Evolutionary conservation across 306 rosid genomes (phyloP).

Genomic region (Trichosanthes truncata): DNA sequence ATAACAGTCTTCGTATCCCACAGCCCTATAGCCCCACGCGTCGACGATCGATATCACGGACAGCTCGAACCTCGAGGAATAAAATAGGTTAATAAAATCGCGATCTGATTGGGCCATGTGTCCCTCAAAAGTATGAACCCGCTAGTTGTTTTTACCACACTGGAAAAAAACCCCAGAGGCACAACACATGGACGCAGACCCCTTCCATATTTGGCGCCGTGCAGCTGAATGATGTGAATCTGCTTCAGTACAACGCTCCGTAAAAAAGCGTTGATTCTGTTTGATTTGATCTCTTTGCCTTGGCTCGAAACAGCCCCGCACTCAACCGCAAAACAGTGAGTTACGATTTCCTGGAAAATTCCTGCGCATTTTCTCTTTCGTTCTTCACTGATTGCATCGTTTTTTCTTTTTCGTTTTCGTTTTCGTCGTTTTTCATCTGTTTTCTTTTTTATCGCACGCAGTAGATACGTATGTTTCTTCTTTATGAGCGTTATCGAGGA

Average conservation of each 20-base stretch:
- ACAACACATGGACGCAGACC: constrained; percentile 18
- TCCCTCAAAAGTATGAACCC: constrained; percentile 4
- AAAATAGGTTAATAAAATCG: background rate
- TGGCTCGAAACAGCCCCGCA: constrained; percentile 35
- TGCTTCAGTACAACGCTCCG: background rate
- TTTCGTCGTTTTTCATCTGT: background rate
- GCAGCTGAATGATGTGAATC: constrained; percentile 23
- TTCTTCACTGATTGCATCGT: background rate
- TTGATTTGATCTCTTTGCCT: constrained; percentile 3
- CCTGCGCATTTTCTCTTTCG: background rate
- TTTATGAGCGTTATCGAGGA: background rate
- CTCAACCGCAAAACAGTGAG: constrained; percentile 22
- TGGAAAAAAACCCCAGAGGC: background rate
- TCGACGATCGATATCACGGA: constrained; percentile 28
- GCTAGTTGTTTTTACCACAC: constrained; percentile 12
- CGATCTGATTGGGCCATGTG: constrained; percentile 50
- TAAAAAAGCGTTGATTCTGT: background rate
- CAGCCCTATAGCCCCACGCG: constrained; percentile 42
- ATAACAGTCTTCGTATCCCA: constrained; percentile 8
- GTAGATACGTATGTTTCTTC: background rate
- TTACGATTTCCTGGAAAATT: constrained; percentile 22
- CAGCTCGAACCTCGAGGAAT: constrained; percentile 15
- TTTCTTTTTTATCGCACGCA: background rate
- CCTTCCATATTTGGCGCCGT: constrained; percentile 67
- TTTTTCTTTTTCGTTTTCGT: background rate